phyloP scores from a whole-genome alignment of 805 yeast genomes.

The Suhomyces emberorum region DNA sequence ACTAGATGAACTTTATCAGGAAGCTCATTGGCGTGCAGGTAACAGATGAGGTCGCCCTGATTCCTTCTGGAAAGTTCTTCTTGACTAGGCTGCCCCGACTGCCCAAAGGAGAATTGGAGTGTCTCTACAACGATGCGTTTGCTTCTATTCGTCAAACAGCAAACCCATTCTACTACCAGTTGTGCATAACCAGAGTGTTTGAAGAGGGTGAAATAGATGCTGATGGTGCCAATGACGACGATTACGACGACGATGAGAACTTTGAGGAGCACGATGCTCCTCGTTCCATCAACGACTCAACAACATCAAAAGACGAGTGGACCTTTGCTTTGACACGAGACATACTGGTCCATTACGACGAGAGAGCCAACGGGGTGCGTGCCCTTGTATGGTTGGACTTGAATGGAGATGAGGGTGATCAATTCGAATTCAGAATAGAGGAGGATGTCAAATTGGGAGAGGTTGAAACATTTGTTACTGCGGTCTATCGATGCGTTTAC shows the following conservation, averaged over 20 bases:
- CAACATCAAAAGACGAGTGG: constrained; percentile 59
- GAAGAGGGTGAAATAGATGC: constrained; percentile 63
- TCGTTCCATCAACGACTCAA: constrained; percentile 19
- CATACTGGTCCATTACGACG: constrained; percentile 52
- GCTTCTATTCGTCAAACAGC: constrained; percentile 68
- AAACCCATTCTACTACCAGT: constrained; percentile 62
- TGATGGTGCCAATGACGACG: constrained; percentile 45
- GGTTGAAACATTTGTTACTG: constrained; percentile 59
- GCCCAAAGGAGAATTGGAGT: constrained; percentile 84
- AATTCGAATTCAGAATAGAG: constrained; percentile 75
- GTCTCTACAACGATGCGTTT: constrained; percentile 76
- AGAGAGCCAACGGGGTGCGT: constrained; percentile 50
- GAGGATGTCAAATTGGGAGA: constrained; percentile 52
- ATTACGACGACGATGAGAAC: constrained; percentile 37
- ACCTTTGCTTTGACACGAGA: constrained; percentile 62
- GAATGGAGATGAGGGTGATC: constrained; percentile 84
- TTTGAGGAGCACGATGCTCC: constrained; percentile 21
- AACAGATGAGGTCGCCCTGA: constrained; percentile 58
- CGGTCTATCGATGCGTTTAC: constrained; percentile 66
- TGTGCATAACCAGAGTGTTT: constrained; percentile 65
- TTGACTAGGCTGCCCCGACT: constrained; percentile 71
- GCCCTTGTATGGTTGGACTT: constrained; percentile 78
- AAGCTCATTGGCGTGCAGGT: constrained; percentile 57
- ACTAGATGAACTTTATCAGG: constrained; percentile 65
- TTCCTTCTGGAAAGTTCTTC: constrained; percentile 79